These are phyloP conservation scores for Sporisorium exsertum DNA, from an alignment of 1,284 basidiomycete genomes.

Conservation along the genomic window DNA sequence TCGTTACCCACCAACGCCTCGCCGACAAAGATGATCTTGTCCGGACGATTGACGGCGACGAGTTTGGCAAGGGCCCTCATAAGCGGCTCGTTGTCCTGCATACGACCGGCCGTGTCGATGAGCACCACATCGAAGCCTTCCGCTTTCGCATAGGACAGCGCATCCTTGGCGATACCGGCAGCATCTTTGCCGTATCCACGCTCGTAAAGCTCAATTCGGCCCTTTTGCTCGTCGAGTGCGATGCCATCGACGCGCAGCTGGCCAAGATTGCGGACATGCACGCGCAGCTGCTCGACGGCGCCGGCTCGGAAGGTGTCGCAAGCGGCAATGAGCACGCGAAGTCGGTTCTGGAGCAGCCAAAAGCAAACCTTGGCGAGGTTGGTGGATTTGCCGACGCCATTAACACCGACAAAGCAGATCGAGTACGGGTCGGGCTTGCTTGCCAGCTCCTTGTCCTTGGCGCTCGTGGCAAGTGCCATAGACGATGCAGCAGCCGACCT, in stretches of 20 bases:
- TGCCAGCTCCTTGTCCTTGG: conserved; percentile 70
- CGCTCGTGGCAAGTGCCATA: conserved; percentile 66
- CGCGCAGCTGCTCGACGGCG: conserved; percentile 95
- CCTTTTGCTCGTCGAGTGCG: conserved; percentile 72
- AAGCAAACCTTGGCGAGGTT: conserved; percentile 98
- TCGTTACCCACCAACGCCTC: conserved; percentile 69
- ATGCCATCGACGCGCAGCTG: conserved; percentile 74
- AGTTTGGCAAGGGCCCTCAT: conserved; percentile 68
- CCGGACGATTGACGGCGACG: conserved; percentile 65
- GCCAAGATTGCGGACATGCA: conserved; percentile 93
- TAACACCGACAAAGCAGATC: conserved; percentile 98
- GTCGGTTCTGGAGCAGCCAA: conserved; percentile 95
- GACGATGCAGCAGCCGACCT: conserved; percentile 50
- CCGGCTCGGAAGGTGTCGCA: conserved; percentile 99
- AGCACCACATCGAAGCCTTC: conserved; percentile 66
- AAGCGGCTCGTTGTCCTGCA: conserved; percentile 69
- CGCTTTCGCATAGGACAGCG: conserved; percentile 73
- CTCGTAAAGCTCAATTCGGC: conserved; percentile 91
- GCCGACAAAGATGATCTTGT: conserved; percentile 69
- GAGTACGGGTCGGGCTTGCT: conserved; percentile 81
- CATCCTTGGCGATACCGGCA: conserved; percentile 95
- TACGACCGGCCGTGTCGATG: conserved; percentile 68
- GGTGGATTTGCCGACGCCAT: conserved; percentile 98
- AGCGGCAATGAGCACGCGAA: conserved; percentile 94
- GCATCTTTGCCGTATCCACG: conserved; percentile 98